Evolutionary conservation across 2,329 filamentous ascomycete genomes (phyloP).

Genomic region (Claviceps digitariae): DNA sequence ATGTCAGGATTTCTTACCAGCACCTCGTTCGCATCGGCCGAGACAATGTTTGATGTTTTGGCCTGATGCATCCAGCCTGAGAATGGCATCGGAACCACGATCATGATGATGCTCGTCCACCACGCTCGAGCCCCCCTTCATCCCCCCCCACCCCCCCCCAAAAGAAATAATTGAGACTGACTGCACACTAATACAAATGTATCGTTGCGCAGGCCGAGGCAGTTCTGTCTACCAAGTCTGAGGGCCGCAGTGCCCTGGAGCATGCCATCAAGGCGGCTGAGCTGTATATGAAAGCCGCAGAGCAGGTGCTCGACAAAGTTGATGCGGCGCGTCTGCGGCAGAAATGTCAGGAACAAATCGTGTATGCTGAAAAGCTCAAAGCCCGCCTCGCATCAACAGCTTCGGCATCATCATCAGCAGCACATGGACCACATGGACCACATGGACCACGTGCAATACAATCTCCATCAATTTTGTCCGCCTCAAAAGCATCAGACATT

Average conservation of each 20-base stretch:
- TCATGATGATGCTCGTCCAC: neutral
- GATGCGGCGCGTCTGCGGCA: conserved; percentile 54
- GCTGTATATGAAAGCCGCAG: conserved; percentile 64
- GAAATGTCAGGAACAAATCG: conserved; percentile 58
- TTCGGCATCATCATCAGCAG: too few species aligned
- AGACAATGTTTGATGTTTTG: neutral
- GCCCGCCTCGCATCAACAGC: conserved; percentile 6
- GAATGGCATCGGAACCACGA: neutral
- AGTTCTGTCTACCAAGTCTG: conserved; percentile 21
- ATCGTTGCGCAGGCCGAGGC: conserved; percentile 22
- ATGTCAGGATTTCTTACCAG: neutral
- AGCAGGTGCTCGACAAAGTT: conserved; percentile 40
- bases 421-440: too few species aligned
- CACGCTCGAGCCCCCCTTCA: neutral
- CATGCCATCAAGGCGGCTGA: conserved; percentile 68
- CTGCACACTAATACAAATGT: neutral
- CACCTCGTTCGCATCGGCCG: neutral
- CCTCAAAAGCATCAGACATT: conserved; percentile 26
- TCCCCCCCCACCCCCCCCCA: too few species aligned
- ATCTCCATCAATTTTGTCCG: neutral
- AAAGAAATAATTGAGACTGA: neutral
- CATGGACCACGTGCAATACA: neutral
- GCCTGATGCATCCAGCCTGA: neutral
- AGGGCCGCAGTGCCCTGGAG: conserved; percentile 47
- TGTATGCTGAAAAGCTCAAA: conserved; percentile 66